Conservation (phyloP, 345 rosid species). For the Ricinus communis region DNA sequence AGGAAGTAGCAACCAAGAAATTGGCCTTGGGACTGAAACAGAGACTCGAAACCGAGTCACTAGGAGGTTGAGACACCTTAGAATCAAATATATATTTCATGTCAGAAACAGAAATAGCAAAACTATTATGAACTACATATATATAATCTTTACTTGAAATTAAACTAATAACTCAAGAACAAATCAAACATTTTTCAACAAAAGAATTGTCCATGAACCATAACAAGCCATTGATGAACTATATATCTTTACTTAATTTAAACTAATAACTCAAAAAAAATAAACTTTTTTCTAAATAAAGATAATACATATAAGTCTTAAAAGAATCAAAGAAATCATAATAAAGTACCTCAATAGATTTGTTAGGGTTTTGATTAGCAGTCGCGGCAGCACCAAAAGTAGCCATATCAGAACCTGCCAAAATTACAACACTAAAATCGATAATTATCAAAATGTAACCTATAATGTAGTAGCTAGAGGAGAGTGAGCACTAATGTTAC, state of each 20-base stretch:
- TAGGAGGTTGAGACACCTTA: conserved; percentile 84
- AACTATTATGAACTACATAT: background rate
- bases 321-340: background rate
- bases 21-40: conserved; percentile 93
- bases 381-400: conserved; percentile 49
- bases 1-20: conserved; percentile 82
- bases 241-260: too few relatives aligned
- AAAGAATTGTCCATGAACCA: too few relatives aligned
- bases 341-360: conserved; percentile 64
- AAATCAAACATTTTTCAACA: too few relatives aligned
- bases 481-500: background rate
- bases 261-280: too few relatives aligned
- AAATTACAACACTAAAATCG: background rate
- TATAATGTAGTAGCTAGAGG: background rate
- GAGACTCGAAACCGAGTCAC: conserved; percentile 86
- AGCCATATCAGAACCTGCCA: conserved; percentile 43
- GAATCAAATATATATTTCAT: conserved; percentile 10
- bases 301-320: too few relatives aligned
- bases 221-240: too few relatives aligned
- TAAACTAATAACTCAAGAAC: background rate
- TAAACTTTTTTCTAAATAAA: too few relatives aligned
- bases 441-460: background rate
- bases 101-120: background rate
- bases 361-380: conserved; percentile 67
- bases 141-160: too few relatives aligned